A percentile compares a stretch with the other conserved stretches of the same genome.
Evolutionary conservation across 129 eudicot species (phyloP).

Genomic region (Flaveria brownii): DNA sequence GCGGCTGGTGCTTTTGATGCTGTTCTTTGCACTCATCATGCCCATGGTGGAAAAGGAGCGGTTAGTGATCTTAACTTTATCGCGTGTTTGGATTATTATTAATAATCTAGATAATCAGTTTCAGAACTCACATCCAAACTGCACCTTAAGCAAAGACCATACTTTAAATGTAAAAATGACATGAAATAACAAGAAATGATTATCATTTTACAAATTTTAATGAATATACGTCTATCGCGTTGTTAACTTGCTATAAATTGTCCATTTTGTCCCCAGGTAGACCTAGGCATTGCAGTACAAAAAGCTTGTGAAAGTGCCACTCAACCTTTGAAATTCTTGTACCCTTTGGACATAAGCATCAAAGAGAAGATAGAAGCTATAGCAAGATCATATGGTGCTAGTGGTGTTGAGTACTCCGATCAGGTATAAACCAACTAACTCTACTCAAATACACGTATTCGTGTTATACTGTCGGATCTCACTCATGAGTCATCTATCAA

Average conservation of each 20-base stretch:
- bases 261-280: constrained; percentile 55
- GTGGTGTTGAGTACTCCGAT: constrained; percentile 93
- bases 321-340: constrained; percentile 82
- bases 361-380: constrained; percentile 96
- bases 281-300: constrained; percentile 91
- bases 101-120: background rate
- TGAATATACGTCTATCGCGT: background rate
- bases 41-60: constrained; percentile 99
- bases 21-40: constrained; percentile 88
- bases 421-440: constrained; percentile 49
- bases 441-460: background rate
- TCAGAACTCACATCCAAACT: background rate
- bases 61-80: constrained; percentile 46
- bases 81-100: background rate
- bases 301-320: constrained; percentile 84
- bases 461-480: background rate
- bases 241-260: background rate
- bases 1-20: constrained; percentile 96
- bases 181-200: background rate
- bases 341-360: constrained; percentile 83
- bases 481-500: background rate
- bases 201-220: background rate
- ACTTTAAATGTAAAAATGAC: background rate
- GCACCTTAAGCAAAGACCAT: background rate
- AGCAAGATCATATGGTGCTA: constrained; percentile 95